Evolutionary conservation across 805 yeast genomes (phyloP).

Genomic region (Sugiyamaella floridensis): DNA sequence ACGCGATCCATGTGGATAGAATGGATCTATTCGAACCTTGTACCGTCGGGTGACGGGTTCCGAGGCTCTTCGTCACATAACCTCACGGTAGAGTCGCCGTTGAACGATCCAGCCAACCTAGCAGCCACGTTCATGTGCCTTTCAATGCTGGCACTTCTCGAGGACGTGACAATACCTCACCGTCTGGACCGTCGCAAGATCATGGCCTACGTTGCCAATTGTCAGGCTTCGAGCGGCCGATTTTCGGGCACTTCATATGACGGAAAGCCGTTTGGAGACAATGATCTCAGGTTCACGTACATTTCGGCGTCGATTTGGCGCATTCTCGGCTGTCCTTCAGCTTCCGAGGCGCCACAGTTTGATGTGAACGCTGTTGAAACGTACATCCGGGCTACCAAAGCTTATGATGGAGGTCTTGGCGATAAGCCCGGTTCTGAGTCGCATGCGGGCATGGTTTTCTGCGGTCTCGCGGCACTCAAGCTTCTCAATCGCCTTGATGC

Average conservation of each 20-base stretch:
- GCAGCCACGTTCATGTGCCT: conserved; percentile 76
- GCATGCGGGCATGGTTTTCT: conserved; percentile 83
- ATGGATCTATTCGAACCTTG: conserved; percentile 44
- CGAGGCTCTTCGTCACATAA: conserved; percentile 49
- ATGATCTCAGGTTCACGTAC: conserved; percentile 68
- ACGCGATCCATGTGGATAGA: conserved; percentile 32
- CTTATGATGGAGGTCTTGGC: conserved; percentile 68
- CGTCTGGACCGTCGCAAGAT: conserved; percentile 38
- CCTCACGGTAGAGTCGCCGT: neutral
- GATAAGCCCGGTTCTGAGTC: conserved; percentile 48
- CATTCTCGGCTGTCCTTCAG: conserved; percentile 36
- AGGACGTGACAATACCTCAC: conserved; percentile 34
- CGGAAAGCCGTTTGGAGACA: conserved; percentile 44
- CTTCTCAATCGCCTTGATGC: conserved; percentile 33
- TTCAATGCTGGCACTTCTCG: conserved; percentile 46
- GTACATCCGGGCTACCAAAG: conserved; percentile 35
- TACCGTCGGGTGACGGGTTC: conserved; percentile 43
- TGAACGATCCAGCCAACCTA: conserved; percentile 43
- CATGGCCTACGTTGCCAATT: conserved; percentile 47
- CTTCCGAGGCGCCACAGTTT: conserved; percentile 40
- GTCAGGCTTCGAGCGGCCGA: conserved; percentile 57
- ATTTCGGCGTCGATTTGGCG: conserved; percentile 60
- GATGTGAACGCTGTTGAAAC: conserved; percentile 36
- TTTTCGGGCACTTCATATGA: conserved; percentile 43
- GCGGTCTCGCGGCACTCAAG: conserved; percentile 62